Conservation (phyloP, 2,329 filamentous ascomycete species). For the Alternaria longipes region DNA sequence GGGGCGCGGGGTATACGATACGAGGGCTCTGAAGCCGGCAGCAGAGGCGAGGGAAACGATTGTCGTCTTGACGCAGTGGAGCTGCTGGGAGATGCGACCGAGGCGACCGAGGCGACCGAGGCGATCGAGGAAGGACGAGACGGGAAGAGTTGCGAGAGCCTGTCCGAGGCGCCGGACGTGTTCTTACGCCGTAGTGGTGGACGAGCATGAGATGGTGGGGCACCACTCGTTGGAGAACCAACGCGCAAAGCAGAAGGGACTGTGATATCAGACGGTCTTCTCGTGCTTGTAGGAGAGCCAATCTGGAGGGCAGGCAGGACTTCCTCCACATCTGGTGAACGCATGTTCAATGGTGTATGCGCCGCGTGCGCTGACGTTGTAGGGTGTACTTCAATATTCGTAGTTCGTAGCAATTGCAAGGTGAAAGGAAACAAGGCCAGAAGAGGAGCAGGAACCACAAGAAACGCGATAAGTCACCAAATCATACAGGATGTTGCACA, state of each 20-base stretch:
- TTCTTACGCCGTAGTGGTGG: conserved; percentile 39
- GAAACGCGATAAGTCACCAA: background rate
- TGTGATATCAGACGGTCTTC: conserved; percentile 28
- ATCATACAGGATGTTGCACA: conserved; percentile 8
- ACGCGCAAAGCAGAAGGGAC: conserved; percentile 43
- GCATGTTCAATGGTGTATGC: background rate
- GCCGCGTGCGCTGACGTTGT: background rate
- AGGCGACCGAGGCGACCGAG: conserved; percentile 32
- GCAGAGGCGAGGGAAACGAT: conserved; percentile 43
- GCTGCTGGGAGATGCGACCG: conserved; percentile 31
- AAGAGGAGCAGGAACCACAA: background rate
- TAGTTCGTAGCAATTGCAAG: conserved; percentile 1
- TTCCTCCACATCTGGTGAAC: conserved; percentile 34
- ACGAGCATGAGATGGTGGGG: conserved; percentile 25
- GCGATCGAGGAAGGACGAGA: conserved; percentile 42
- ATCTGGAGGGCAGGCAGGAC: conserved; percentile 44
- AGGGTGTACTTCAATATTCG: background rate
- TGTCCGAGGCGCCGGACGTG: conserved; percentile 43
- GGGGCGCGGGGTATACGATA: conserved; percentile 44
- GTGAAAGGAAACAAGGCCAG: background rate
- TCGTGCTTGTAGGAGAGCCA: conserved; percentile 35
- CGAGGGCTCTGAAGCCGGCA: conserved; percentile 38
- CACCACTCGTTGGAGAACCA: conserved; percentile 38
- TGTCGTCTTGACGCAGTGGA: conserved; percentile 34
- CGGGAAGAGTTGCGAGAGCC: conserved; percentile 51